Evolutionary conservation across 2,329 filamentous ascomycete genomes (phyloP).

Genomic region (Aspergillus quadrilineatus): DNA sequence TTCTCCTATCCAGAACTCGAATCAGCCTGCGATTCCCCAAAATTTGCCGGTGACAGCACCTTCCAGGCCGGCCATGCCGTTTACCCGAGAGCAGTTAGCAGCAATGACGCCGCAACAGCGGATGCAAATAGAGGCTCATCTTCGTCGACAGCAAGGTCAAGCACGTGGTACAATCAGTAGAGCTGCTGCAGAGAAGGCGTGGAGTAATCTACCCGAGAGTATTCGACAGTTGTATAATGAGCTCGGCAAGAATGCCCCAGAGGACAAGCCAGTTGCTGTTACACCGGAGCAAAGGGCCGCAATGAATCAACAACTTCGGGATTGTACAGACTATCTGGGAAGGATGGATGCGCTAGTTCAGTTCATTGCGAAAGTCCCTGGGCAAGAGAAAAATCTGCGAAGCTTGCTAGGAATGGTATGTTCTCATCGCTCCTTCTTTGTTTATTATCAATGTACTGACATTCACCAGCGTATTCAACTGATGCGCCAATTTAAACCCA

Average conservation of each 20-base stretch:
- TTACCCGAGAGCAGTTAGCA: conserved; percentile 39
- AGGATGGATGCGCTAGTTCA: conserved; percentile 45
- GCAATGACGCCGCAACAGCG: conserved; percentile 45
- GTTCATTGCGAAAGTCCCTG: conserved; percentile 39
- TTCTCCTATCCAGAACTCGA: conserved; percentile 33
- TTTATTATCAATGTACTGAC: conserved; percentile 11
- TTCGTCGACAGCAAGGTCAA: conserved; percentile 37
- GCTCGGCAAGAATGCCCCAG: conserved; percentile 32
- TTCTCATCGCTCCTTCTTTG: neutral
- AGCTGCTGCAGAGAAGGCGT: conserved; percentile 38
- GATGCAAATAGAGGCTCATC: conserved; percentile 35
- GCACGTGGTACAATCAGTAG: conserved; percentile 33
- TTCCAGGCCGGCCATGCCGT: conserved; percentile 22
- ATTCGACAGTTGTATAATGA: conserved; percentile 42
- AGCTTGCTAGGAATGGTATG: conserved; percentile 41
- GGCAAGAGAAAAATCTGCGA: conserved; percentile 41
- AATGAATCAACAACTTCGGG: conserved; percentile 42
- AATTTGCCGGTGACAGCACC: conserved; percentile 22
- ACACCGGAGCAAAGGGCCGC: conserved; percentile 39
- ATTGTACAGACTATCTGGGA: conserved; percentile 42
- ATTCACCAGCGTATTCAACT: conserved; percentile 42
- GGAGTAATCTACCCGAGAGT: conserved; percentile 40
- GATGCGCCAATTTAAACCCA: conserved; percentile 46
- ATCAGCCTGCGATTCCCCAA: conserved; percentile 23
- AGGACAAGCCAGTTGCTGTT: conserved; percentile 34